A percentile compares a stretch with the other conserved stretches of the same genome.
phyloP scores from a whole-genome alignment of 768 basidiomycete genomes.

The Russula abietina region DNA sequence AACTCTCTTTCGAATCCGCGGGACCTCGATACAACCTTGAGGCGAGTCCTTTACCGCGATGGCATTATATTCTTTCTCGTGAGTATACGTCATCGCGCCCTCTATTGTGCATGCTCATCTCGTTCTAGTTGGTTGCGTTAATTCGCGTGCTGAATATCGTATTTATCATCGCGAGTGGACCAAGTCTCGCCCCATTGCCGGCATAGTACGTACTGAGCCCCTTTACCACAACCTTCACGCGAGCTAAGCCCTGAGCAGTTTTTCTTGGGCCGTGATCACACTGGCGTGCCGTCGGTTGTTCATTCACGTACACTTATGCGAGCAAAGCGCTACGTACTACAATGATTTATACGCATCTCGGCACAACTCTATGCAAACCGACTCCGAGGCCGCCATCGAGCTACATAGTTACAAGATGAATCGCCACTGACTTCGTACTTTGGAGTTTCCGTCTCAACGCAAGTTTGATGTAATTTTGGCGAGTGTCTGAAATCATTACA shows the following conservation, averaged over 20 bases:
- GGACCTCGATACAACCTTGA: constrained; percentile 27
- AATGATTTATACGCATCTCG: not conserved
- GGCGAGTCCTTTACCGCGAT: constrained; percentile 32
- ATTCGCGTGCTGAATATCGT: not conserved
- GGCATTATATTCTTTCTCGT: constrained; percentile 36
- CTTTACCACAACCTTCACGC: not conserved
- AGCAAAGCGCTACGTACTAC: not conserved
- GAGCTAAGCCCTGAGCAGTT: constrained; percentile 1
- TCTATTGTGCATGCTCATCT: not conserved
- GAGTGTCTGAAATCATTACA: not conserved
- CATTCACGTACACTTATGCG: constrained; percentile 7
- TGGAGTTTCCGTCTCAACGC: not conserved
- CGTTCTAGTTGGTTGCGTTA: not conserved
- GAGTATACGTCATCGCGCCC: constrained; percentile 8
- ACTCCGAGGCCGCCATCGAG: not conserved
- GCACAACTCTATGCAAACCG: not conserved
- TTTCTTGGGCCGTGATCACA: constrained; percentile 4
- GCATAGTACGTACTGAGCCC: constrained; percentile 5
- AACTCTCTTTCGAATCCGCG: constrained; percentile 36
- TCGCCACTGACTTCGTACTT: not conserved
- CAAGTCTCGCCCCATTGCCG: not conserved
- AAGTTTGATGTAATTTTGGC: not conserved
- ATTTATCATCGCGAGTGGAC: not conserved
- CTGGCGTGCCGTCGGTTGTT: constrained; percentile 9
- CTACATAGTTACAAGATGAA: not conserved